Base-by-base conservation (phyloP, 2,329 filamentous ascomycete genomes). In the Aspergillus sp. region DNA sequence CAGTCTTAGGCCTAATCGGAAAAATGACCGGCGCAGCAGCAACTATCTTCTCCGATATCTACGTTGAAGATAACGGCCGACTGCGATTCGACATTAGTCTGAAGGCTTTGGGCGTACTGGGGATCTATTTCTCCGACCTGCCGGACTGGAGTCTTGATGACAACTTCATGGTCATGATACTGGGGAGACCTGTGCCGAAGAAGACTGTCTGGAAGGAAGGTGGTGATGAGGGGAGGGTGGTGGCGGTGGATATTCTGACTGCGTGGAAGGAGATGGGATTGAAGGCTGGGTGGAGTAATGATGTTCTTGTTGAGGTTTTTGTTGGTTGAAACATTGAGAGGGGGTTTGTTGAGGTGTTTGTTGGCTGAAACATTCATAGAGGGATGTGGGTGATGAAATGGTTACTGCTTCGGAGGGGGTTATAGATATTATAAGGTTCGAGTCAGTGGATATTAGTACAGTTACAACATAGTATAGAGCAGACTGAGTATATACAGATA, bases 11-110 rank as follows among this genome's bases (percentile, higher is more conserved):
- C 0, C 80, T 98, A 2, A 65, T 96, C 3, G 90, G 85, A 2
- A 97, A 97, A 76, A 96, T 98, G 91, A 92, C 92, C 0, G 94
- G 92, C 0, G 87, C 89, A 0, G 92, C 91, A 1, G 92, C 92
- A 0, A 83, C 97, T 7, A 79, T 89, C 1, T 82, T 81, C 39
- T 88, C 81, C n/a, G 81, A 84, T 28, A 83, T 88, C 48, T 83
- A 83, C 36, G 72, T 88, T 66, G 77, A 84, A 38, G 79, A 82
- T 7, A 88, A 86, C 59, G 87, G 87, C 10, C 71, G 86, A 15
- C 77, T 95, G 19, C 76, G 86, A 7, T 77, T 96, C 12, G 86
- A 87, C 68, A 85, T 89, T 1, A 85, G 83, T 13, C 72, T 97
- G 45, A 97, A 96, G 73, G 92, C 92, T 0, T 78, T 97, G 1